Evolutionary conservation across 2,329 filamentous ascomycete species (phyloP).

Genomic region (Botrytis medusae): DNA sequence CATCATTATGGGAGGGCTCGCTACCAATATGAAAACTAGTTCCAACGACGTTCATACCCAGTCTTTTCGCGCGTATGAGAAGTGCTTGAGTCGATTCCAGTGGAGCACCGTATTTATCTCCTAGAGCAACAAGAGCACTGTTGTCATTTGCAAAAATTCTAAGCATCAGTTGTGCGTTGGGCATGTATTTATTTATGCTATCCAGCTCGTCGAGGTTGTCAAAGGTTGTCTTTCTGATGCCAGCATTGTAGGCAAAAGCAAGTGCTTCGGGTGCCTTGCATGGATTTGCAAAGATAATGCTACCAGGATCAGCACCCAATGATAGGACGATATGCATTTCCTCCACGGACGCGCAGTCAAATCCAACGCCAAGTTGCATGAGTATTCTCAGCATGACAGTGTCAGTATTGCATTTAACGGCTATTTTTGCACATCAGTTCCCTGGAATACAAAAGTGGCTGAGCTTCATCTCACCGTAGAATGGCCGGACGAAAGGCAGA

Average conservation of each 20-base stretch:
- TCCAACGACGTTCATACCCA: background rate
- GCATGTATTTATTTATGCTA: conserved; percentile 4
- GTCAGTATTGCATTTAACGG: background rate
- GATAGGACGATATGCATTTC: background rate
- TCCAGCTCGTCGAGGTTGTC: conserved; percentile 6
- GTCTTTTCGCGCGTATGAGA: background rate
- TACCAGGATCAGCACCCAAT: background rate
- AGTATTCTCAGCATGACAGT: background rate
- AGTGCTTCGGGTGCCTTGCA: background rate
- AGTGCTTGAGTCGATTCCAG: background rate
- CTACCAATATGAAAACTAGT: conserved; percentile 9
- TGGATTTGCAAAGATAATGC: conserved; percentile 1
- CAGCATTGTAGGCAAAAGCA: background rate
- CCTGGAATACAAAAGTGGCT: background rate
- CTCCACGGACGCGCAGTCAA: background rate
- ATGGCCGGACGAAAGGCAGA: background rate
- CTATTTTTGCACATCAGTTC: background rate
- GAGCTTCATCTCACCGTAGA: background rate
- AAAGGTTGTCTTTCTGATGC: background rate
- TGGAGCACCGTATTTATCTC: background rate
- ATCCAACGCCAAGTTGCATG: background rate
- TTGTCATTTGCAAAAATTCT: conserved; percentile 5
- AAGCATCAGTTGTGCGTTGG: background rate
- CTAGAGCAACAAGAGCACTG: background rate
- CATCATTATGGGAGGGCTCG: background rate